A percentile compares a stretch with the other conserved stretches of the same genome.
phyloP scores from a whole-genome alignment of 148 eudicot species.

The Tetragonia tetragonoides region DNA sequence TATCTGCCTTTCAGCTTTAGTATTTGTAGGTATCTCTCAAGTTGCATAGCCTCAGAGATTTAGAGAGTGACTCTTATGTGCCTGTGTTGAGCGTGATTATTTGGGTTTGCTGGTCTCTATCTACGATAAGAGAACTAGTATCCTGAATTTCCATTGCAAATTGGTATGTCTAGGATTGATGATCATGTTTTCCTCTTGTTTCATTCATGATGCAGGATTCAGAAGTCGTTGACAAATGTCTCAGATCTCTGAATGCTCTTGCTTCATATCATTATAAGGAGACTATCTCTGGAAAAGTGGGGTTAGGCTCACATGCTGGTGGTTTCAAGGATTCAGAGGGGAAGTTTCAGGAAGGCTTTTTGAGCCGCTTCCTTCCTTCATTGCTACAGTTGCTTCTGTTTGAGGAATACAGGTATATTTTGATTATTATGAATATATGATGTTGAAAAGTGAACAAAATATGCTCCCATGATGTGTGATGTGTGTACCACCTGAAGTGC shows the following conservation, averaged over 20 bases:
- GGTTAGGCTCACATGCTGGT: conserved; percentile 75
- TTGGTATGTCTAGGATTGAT: conserved; percentile 1
- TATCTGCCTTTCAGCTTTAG: neutral
- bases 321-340: conserved; percentile 56
- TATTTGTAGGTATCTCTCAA: neutral
- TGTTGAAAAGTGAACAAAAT: neutral
- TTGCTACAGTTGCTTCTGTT: conserved; percentile 82
- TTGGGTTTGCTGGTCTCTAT: neutral
- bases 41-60: neutral
- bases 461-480: neutral
- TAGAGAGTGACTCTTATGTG: neutral
- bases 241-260: conserved; percentile 79
- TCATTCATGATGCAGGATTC: conserved; percentile 45
- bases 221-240: conserved; percentile 75
- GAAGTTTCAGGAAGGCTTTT: conserved; percentile 73
- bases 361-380: conserved; percentile 67
- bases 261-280: conserved; percentile 89
- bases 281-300: conserved; percentile 56
- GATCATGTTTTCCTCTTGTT: conserved; percentile 4
- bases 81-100: neutral
- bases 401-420: conserved; percentile 79
- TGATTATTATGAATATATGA: neutral
- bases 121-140: neutral
- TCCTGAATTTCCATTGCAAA: neutral
- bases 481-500: neutral